Evolutionary conservation across 192 early-diverging fungal species (phyloP).

Genomic region (Coemansia asiatica): DNA sequence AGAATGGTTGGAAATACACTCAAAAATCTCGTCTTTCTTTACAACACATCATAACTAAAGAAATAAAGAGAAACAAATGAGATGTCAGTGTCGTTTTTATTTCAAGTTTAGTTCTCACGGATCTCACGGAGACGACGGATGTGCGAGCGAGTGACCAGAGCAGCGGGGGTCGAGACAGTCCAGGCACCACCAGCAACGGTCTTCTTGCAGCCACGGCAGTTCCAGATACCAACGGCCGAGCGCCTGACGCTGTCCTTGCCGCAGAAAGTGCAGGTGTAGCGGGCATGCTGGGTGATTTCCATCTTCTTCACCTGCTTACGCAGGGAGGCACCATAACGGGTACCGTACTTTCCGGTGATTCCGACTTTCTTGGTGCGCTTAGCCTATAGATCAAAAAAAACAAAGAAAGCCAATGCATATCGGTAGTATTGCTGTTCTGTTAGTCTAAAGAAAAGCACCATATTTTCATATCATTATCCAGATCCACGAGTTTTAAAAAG

Average conservation of each 20-base stretch:
- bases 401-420: not conserved
- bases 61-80: conserved; percentile 5
- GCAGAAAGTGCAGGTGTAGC: conserved; percentile 99
- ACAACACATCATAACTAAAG: not conserved
- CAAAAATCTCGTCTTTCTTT: not conserved
- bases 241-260: conserved; percentile 97
- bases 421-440: too few species aligned
- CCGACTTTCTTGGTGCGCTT: conserved; percentile 99
- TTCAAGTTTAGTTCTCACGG: conserved; percentile 73
- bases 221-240: conserved; percentile 97
- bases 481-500: not conserved
- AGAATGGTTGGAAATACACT: not conserved
- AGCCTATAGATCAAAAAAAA: conserved; percentile 56
- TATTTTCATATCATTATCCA: not conserved
- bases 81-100: not conserved
- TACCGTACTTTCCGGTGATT: conserved; percentile 99
- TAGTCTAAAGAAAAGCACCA: not conserved
- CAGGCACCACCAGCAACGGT: conserved; percentile 96
- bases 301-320: conserved; percentile 98
- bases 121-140: conserved; percentile 98
- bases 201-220: conserved; percentile 95
- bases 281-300: conserved; percentile 99
- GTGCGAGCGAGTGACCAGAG: conserved; percentile 87
- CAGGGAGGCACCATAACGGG: conserved; percentile 99
- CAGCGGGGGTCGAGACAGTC: conserved; percentile 82